These are phyloP conservation scores for Fusarium pininemorale DNA, from an alignment of 2,329 filamentous ascomycete genomes.

Conservation along the genomic window DNA sequence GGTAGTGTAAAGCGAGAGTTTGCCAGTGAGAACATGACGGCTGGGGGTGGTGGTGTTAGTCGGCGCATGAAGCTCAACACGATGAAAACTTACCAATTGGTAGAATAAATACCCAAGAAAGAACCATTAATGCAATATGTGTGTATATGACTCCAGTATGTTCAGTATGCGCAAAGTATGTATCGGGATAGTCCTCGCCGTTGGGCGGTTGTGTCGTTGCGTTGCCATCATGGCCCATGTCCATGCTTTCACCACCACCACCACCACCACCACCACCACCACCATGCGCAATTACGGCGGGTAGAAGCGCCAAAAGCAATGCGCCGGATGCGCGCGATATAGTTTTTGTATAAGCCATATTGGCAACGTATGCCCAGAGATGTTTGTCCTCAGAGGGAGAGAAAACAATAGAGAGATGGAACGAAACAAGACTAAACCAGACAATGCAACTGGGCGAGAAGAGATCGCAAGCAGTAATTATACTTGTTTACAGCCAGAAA, in stretches of 20 bases:
- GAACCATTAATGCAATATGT: slow-evolving; percentile 75
- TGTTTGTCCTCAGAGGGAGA: neutral
- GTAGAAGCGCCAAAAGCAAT: slow-evolving; percentile 24
- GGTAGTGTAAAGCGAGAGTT: slow-evolving; percentile 78
- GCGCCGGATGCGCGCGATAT: neutral
- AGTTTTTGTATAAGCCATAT: neutral
- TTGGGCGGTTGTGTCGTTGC: slow-evolving; percentile 36
- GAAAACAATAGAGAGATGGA: neutral
- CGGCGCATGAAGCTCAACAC: neutral
- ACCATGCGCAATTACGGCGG: slow-evolving; percentile 32
- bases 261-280: neutral
- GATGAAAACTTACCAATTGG: slow-evolving; percentile 69
- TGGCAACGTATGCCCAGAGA: neutral
- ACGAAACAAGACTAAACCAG: neutral
- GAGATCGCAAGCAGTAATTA: slow-evolving; percentile 1
- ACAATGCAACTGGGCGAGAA: neutral
- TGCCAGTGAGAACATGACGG: slow-evolving; percentile 85
- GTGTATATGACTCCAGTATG: slow-evolving; percentile 68
- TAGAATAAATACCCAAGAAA: slow-evolving; percentile 77
- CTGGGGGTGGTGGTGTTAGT: slow-evolving; percentile 54
- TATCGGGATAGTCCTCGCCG: slow-evolving; percentile 53
- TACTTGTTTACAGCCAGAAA: neutral
- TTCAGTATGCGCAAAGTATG: slow-evolving; percentile 67
- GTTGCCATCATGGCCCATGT: slow-evolving; percentile 15
- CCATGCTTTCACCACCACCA: slow-evolving; percentile 19